Base-by-base conservation (phyloP, 768 basidiomycete genomes). In the Gautieria morchelliformis region DNA sequence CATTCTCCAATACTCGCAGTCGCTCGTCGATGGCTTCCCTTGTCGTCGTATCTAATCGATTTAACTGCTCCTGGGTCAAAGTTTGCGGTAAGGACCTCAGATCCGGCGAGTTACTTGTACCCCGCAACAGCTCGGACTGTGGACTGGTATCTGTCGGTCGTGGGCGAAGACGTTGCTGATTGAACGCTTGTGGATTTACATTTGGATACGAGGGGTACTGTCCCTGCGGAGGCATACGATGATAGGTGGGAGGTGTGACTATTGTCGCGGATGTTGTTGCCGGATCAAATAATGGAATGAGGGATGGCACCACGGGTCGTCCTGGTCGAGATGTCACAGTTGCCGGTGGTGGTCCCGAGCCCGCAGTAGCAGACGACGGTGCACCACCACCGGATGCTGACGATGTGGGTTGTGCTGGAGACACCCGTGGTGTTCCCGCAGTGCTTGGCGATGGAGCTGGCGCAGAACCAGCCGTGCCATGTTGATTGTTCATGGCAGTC, bases 21-120 rank as follows among this genome's bases (percentile, higher is more conserved):
- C 91, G 80, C 63, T 93, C 90, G 62, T 93, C 89, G 50, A 96
- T 87, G 6, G 87, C 86, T 62, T 89, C 87, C 54, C 88, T 75
- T 27, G 89, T 90, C 40, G 85, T 66, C 27, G 64, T 71, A 61
- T 92, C 88, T 69, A 92, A 71, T 19, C 75, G 69, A 17, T 76
- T 72, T 12, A 93, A 73, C 63, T 91, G 87, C 41, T 79, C 79
- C 15, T 82, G 80, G 5, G 77, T 81, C 56, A 82, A 64, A 35
- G 71, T 72, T 10, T 75, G 67, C 20, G 82, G 81, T 32, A 80
- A 67, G n/a, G n/a, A 33, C 19, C 46, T 46, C 20, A 57, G 35
- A 50, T 48, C 51, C 15, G 51, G 51, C 2, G 37, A 4, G 51
- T 52, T 52, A 30, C 22, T 49, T 33, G n/a, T 49, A 49, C 48